These are phyloP conservation scores for Thalia dealbata DNA, from an alignment of 176 grass and related monocot species.

Conservation along the genomic window DNA sequence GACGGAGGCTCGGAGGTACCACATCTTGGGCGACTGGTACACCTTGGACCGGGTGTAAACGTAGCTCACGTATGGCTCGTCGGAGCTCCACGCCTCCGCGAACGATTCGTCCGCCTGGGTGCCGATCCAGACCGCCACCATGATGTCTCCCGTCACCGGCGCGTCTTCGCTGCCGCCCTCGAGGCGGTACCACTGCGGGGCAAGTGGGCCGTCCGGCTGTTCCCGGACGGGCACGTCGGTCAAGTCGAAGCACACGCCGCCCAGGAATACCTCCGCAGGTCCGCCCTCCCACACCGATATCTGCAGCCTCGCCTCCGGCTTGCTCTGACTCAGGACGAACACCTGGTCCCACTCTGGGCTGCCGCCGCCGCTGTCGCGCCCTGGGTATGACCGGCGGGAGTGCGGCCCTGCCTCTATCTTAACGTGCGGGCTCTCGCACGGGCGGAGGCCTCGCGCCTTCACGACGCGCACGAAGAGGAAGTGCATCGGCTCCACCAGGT, in stretches of 20 bases:
- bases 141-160: constrained; percentile 63
- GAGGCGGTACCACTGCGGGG: constrained; percentile 90
- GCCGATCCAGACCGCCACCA: constrained; percentile 93
- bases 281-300: constrained; percentile 71
- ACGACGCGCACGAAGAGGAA: constrained; percentile 86
- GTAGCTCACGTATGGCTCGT: constrained; percentile 68
- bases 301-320: constrained; percentile 56
- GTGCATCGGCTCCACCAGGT: constrained; percentile 84
- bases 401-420: constrained; percentile 51
- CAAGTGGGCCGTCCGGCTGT: constrained; percentile 66
- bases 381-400: constrained; percentile 36
- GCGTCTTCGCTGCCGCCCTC: constrained; percentile 52
- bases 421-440: constrained; percentile 65
- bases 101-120: constrained; percentile 92
- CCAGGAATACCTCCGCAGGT: constrained; percentile 46
- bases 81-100: constrained; percentile 76
- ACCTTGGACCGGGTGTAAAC: constrained; percentile 91
- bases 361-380: constrained; percentile 43
- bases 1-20: constrained; percentile 71
- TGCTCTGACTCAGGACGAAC: constrained; percentile 61
- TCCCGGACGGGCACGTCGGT: constrained; percentile 73
- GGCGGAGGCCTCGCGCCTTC: constrained; percentile 49
- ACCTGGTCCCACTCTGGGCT: constrained; percentile 79
- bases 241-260: constrained; percentile 95
- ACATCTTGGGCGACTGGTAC: constrained; percentile 94